A percentile compares a stretch with the other conserved stretches of the same genome.
These are phyloP conservation scores for Saturnispora quitensis DNA, from an alignment of 805 yeast genomes.

Conservation along the genomic window DNA sequence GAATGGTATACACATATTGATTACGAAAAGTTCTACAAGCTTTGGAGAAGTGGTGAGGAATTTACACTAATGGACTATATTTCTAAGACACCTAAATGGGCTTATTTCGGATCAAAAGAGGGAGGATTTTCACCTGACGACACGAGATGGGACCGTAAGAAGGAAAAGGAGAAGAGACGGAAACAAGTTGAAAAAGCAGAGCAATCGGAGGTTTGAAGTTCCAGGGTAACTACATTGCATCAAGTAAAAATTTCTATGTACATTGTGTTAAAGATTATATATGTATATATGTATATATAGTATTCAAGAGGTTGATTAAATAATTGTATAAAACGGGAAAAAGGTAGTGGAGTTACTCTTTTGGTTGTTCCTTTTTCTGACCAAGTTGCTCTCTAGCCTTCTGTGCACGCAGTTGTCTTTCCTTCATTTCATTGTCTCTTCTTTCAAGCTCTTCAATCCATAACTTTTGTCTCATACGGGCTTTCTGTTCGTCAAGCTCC, in stretches of 20 bases:
- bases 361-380: not conserved
- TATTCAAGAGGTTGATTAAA: not conserved
- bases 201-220: not conserved
- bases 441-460: constrained; percentile 91
- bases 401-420: constrained; percentile 60
- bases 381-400: constrained; percentile 34
- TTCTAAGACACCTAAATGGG: constrained; percentile 82
- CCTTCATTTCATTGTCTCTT: constrained; percentile 66
- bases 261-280: not conserved
- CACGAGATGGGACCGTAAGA: constrained; percentile 55
- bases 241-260: not conserved
- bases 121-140: constrained; percentile 91
- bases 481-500: constrained; percentile 63
- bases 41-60: constrained; percentile 50
- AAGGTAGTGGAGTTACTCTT: not conserved
- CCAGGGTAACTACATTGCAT: not conserved
- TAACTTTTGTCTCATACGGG: constrained; percentile 70
- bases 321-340: not conserved
- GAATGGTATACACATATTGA: constrained; percentile 88
- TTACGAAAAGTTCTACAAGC: constrained; percentile 64
- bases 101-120: constrained; percentile 73
- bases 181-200: constrained; percentile 18
- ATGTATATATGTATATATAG: not conserved
- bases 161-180: constrained; percentile 44
- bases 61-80: constrained; percentile 77